These are phyloP conservation scores for Metroxylon sagu DNA, from an alignment of 176 grass and related monocot genomes.

Conservation along the genomic window DNA sequence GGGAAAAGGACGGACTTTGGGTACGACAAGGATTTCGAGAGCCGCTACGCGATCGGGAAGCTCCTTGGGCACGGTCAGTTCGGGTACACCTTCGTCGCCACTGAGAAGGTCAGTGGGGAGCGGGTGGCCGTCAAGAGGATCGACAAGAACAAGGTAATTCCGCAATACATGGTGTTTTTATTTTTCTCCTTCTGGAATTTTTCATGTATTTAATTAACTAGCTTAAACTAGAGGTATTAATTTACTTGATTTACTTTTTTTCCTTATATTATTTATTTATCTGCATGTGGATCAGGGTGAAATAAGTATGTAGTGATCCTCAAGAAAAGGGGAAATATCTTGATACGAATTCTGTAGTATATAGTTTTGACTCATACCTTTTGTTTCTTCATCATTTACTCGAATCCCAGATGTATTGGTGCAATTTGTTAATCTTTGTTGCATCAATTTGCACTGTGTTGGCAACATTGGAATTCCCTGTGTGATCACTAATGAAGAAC, in stretches of 20 bases:
- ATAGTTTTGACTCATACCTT: too few relatives aligned
- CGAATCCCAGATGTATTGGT: too few relatives aligned
- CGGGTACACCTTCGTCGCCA: conserved; percentile 71
- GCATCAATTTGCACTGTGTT: too few relatives aligned
- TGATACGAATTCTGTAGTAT: too few relatives aligned
- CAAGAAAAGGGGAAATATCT: too few relatives aligned
- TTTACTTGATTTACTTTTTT: neutral
- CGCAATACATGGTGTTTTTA: neutral
- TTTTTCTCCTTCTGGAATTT: neutral
- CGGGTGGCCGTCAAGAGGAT: conserved; percentile 84
- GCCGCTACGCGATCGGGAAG: conserved; percentile 59
- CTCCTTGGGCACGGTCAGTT: conserved; percentile 79
- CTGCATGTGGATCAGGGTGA: too few relatives aligned
- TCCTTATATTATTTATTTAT: neutral
- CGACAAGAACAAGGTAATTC: conserved; percentile 76
- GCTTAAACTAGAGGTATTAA: neutral
- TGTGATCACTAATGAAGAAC: too few relatives aligned
- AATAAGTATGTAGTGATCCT: too few relatives aligned
- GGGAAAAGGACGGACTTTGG: conserved; percentile 85
- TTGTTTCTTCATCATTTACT: too few relatives aligned
- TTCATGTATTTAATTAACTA: neutral
- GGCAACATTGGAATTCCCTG: too few relatives aligned
- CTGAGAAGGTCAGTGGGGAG: conserved; percentile 46
- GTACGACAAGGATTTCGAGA: conserved; percentile 74
- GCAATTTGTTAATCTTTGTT: too few relatives aligned